Base-by-base conservation (phyloP, 2,329 filamentous ascomycete genomes). In the Ceratocystis cubensis region DNA sequence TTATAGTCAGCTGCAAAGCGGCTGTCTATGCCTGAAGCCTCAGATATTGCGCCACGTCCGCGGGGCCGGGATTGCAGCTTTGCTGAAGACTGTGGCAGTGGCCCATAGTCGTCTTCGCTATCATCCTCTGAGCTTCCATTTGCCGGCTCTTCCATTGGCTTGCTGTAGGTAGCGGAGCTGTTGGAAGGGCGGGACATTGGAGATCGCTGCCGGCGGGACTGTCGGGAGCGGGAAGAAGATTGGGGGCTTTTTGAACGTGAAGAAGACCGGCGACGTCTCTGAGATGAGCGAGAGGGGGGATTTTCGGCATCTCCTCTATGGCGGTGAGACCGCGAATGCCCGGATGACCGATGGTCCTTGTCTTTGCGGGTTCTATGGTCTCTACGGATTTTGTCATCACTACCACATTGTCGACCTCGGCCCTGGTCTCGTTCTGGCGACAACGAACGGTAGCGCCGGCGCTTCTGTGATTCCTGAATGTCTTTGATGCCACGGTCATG, bases 1-100 rank as follows among this genome's bases (percentile, higher is more conserved):
- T 84, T 79, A 70, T 87, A 88, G 63, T 79, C 81, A 1, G 84
- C 78, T 0, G 88, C 86, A 74, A 96, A 97, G 64, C 89, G 89
- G 28, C 82, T 79, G 72, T 96, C 91, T 70, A 96, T 95, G 8
- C 83, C 85, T 30, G 85, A 86, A 4, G 78, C 75, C 1, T 81
- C 81, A 3, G 81, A 77, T 48, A 83, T 79, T 15, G 83, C 83
- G 46, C 91, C 91, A 48, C 91, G 84, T 8, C 91, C 91, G 33
- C 89, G 85, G n/a, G 79, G 77, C 65, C 77, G 81, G 1, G 64
- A 50, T 22, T 64, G 81, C 1, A 57, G 56, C 17, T 65, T 50
- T 33, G 45, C 41, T 1, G 28, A 45, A 10, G 57, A 59, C 17
- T 41, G 25, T 22, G 66, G 63, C 30, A 28, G 63, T 25, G 66